A percentile compares a stretch with the other conserved stretches of the same genome.
phyloP scores from a whole-genome alignment of 805 yeast species.

The Komagataella populi region DNA sequence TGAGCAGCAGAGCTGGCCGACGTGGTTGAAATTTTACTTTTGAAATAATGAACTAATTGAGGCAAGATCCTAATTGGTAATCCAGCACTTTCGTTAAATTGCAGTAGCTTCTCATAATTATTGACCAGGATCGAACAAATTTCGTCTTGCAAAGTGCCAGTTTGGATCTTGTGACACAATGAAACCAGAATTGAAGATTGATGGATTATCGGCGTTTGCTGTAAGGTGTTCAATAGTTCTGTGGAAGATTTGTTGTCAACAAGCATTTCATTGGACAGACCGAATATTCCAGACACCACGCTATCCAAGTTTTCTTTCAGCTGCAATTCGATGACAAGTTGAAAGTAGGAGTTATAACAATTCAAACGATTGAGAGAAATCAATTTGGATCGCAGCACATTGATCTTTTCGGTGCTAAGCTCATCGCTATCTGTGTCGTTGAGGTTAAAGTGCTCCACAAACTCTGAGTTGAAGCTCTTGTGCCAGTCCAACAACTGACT shows the following conservation, averaged over 20 bases:
- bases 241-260: neutral
- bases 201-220: neutral
- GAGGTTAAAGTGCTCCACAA: neutral
- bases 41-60: neutral
- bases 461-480: constrained; percentile 5
- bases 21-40: neutral
- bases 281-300: neutral
- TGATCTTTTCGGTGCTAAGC: neutral
- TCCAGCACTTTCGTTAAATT: neutral
- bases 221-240: neutral
- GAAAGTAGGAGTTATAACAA: neutral
- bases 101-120: neutral
- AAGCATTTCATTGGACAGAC: neutral
- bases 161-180: neutral
- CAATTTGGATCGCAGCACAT: neutral
- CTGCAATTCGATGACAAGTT: neutral
- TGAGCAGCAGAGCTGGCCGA: neutral
- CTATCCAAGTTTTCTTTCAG: neutral
- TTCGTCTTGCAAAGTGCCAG: neutral
- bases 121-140: neutral
- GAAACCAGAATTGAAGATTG: neutral
- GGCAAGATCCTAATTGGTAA: neutral
- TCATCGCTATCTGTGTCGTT: neutral
- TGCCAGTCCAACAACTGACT: constrained; percentile 14
- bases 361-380: neutral